phyloP scores from a whole-genome alignment of 2,329 filamentous ascomycete genomes.

The Fusarium gaditjirri region DNA sequence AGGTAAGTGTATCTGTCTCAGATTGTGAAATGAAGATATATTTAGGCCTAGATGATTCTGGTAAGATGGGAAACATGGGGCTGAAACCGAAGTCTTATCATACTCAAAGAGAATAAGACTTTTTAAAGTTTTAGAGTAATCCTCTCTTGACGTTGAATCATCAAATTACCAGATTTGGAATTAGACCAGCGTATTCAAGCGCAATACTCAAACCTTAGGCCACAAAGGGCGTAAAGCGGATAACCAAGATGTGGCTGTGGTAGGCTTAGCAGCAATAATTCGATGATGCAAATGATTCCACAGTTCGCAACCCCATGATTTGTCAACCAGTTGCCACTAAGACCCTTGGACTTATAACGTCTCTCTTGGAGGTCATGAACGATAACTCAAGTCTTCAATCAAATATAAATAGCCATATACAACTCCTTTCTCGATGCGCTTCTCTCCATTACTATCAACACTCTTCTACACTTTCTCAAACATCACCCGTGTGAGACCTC shows the following conservation, averaged over 20 bases:
- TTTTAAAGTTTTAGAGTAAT: not conserved
- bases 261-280: slow-evolving; percentile 15
- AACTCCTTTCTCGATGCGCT: slow-evolving; percentile 55
- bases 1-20: not conserved
- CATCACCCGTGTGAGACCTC: slow-evolving; percentile 52
- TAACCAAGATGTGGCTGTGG: slow-evolving; percentile 28
- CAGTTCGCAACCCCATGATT: slow-evolving; percentile 35
- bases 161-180: slow-evolving; percentile 3
- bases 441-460: slow-evolving; percentile 59
- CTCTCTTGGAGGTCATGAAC: slow-evolving; percentile 3
- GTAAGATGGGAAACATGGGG: not conserved
- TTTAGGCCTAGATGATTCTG: not conserved
- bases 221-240: slow-evolving; percentile 8
- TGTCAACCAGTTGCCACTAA: slow-evolving; percentile 32
- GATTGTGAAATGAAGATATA: not conserved
- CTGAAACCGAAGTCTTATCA: not conserved
- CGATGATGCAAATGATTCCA: slow-evolving; percentile 46
- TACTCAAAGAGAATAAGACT: not conserved
- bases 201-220: not conserved
- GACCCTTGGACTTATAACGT: slow-evolving; percentile 11
- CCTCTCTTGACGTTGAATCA: not conserved
- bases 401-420: slow-evolving; percentile 25
- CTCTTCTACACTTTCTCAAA: slow-evolving; percentile 61
- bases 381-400: not conserved
- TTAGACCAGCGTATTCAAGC: slow-evolving; percentile 13